Percentiles rank a stretch among this genome's conserved stretches.
These are phyloP conservation scores for Cubamyces sp. DNA, from an alignment of 768 basidiomycete species.

Conservation along the genomic window DNA sequence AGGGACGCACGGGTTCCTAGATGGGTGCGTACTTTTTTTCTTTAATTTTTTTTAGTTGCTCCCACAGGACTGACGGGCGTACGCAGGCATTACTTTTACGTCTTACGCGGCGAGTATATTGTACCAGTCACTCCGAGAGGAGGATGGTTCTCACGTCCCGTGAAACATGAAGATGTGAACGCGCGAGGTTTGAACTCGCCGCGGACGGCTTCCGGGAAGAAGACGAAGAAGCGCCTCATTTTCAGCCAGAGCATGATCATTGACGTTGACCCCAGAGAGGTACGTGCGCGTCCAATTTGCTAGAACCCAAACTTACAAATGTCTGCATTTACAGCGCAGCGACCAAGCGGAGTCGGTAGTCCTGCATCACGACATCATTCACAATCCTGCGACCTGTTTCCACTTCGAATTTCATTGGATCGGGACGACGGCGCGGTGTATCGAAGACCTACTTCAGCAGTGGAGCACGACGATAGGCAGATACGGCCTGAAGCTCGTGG, in stretches of 20 bases:
- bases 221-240: slow-evolving; percentile 60
- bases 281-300: slow-evolving; percentile 31
- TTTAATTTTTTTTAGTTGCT: not conserved
- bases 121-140: slow-evolving; percentile 67
- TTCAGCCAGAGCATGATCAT: slow-evolving; percentile 91
- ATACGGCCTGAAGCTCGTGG: slow-evolving; percentile 90
- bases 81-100: slow-evolving; percentile 85
- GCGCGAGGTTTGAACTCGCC: slow-evolving; percentile 19
- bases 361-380: slow-evolving; percentile 92
- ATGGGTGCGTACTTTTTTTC: slow-evolving; percentile 60
- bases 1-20: slow-evolving; percentile 80
- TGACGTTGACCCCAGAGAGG: slow-evolving; percentile 82
- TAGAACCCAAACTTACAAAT: not conserved
- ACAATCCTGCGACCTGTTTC: slow-evolving; percentile 93
- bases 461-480: slow-evolving; percentile 86
- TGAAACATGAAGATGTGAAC: slow-evolving; percentile 49
- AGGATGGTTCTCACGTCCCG: slow-evolving; percentile 66
- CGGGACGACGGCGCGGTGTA: slow-evolving; percentile 87
- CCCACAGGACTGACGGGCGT: not conserved
- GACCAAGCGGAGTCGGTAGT: slow-evolving; percentile 88
- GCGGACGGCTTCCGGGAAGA: slow-evolving; percentile 32
- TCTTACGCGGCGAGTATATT: slow-evolving; percentile 75
- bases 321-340: slow-evolving; percentile 58
- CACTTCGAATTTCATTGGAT: slow-evolving; percentile 99
- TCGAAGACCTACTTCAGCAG: slow-evolving; percentile 83